Evolutionary conservation across 192 early-diverging fungal species (phyloP), one percentile per base, ranked within the genome.

Genomic region (Coemansia sp.): DNA sequence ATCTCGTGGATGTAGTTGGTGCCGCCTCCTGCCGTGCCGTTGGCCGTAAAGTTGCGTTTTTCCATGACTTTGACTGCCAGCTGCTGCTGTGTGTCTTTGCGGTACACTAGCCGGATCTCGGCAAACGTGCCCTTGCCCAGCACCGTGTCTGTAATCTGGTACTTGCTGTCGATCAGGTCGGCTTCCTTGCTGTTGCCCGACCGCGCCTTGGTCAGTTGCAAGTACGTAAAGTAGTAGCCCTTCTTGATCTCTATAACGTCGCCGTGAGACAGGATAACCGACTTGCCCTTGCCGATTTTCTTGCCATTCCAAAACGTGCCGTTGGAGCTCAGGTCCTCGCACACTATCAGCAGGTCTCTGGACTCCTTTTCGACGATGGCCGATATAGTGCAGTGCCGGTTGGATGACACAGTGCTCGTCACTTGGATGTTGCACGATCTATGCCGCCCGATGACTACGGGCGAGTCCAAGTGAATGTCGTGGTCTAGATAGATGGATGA

Each of bases 31-130:
- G 89, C 84, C 40, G 90, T 89, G 40, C 90, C 91, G 67, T 86
- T 86, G 53, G 41, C 12, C 38, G 66, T 71, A 70, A 86, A 90
- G 87, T 81, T 90, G 27, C 84, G 64, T 59, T 89, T 90, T 54
- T 94, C 91, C 73, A 96, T 91, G 68, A 96, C 91, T 76, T 96
- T 96, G 60, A 94, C 91, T 0, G 94, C 94, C 64, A 88, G 87
- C 60, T 87, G 85, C 43, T 88, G 64, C 45, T 90, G 86, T 35
- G 88, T 88, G 22, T 71, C 81, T 53, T 90, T 87, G 20, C 89
- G 82, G 31, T 88, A 82, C 2, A 87, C 92, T 25, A 87, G 69
- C 36, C 86, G 79, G 62, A 96, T 92, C 68, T 93, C 88, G 15
- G 91, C 90, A 83, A 94, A 96, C 11, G 89, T 88, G 22, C 92